Conservation (phyloP, 371 early-diverging fungal genomes). For the Mucor velutinosus region DNA sequence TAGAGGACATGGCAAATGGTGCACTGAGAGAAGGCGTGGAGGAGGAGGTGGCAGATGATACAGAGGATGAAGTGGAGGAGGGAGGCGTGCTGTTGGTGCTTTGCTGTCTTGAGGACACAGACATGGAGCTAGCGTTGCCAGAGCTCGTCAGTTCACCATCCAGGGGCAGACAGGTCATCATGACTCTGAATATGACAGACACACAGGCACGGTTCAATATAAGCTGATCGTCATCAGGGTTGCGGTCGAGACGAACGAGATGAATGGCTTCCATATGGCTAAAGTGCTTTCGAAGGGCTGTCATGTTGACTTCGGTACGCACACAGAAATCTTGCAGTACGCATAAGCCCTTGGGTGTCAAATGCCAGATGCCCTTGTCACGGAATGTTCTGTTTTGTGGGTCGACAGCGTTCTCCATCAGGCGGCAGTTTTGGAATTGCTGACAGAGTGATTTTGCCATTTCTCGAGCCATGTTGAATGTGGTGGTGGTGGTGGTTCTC, state of each 20-base stretch:
- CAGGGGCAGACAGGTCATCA: conserved; percentile 45
- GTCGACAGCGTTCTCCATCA: conserved; percentile 60
- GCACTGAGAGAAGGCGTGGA: conserved; percentile 26
- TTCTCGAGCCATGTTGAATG: conserved; percentile 64
- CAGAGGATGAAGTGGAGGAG: conserved; percentile 24
- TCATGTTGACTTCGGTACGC: conserved; percentile 43
- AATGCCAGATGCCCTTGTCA: conserved; percentile 57
- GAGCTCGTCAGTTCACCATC: conserved; percentile 35
- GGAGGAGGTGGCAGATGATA: conserved; percentile 24
- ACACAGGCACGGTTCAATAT: conserved; percentile 31
- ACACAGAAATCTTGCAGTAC: conserved; percentile 57
- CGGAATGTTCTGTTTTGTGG: conserved; percentile 53
- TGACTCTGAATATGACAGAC: conserved; percentile 39
- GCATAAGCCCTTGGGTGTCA: conserved; percentile 64
- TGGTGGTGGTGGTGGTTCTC: conserved; percentile 64
- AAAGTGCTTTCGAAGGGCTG: conserved; percentile 32
- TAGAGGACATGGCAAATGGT: conserved; percentile 31
- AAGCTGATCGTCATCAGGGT: conserved; percentile 45
- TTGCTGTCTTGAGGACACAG: conserved; percentile 13
- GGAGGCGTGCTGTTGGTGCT: conserved; percentile 15
- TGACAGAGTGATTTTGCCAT: conserved; percentile 70
- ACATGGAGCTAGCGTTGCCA: conserved; percentile 23
- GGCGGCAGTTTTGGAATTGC: conserved; percentile 60
- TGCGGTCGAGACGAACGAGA: conserved; percentile 46
- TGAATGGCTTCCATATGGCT: conserved; percentile 46